A percentile compares a stretch with the other conserved stretches of the same genome.
phyloP scores from a whole-genome alignment of 257 asterid genomes.

The Fraxinus excelsior region DNA sequence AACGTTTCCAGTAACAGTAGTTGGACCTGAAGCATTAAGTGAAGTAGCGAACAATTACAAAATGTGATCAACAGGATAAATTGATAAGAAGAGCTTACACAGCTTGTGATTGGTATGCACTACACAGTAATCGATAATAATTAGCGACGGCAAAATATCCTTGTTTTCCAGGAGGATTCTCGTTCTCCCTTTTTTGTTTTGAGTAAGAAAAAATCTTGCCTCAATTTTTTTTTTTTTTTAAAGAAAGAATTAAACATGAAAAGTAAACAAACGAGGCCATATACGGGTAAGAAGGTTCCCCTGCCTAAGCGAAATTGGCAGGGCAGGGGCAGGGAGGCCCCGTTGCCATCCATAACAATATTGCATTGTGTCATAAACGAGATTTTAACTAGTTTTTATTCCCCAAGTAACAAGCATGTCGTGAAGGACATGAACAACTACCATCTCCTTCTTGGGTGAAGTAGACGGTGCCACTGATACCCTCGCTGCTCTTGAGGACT shows the following conservation, averaged over 20 bases:
- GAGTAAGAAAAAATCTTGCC: no score
- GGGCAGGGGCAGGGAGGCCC: no score
- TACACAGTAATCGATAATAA: background rate
- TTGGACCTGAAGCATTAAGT: constrained; percentile 50
- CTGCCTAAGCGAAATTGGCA: no score
- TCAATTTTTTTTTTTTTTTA: no score
- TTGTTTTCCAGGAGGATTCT: no score
- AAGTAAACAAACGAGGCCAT: no score
- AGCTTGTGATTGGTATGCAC: background rate
- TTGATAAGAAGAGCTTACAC: background rate
- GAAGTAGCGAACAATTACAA: background rate
- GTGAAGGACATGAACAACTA: constrained; percentile 24
- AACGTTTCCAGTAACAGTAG: constrained; percentile 76
- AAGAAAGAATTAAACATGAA: no score
- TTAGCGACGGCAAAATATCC: no score
- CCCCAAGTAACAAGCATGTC: background rate
- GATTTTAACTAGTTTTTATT: background rate
- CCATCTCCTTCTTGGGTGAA: constrained; percentile 92
- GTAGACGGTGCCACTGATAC: constrained; percentile 76
- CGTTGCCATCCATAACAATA: background rate
- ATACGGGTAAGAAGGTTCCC: no score
- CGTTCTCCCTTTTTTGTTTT: no score
- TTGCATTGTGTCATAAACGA: background rate
- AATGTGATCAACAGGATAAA: background rate
- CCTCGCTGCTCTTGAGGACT: constrained; percentile 88